Evolutionary conservation across 768 basidiomycete genomes (phyloP), one percentile per base, ranked within the genome.

Genomic region (Boletus subparvulus): DNA sequence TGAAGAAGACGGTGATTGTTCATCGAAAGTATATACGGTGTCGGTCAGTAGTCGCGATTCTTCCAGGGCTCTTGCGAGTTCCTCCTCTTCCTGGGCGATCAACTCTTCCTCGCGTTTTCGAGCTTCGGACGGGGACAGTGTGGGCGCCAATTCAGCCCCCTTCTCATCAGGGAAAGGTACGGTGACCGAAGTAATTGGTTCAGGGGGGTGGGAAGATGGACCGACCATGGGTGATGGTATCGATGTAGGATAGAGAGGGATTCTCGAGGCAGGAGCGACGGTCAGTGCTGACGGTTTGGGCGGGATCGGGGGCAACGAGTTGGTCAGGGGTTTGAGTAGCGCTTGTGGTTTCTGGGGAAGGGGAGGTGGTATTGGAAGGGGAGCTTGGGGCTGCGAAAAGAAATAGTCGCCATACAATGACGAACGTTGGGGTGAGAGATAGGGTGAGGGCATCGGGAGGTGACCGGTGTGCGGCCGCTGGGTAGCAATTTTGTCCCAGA

Each of bases 31-130:
- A 40, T 64, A 67, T 17, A 49, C 21, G 46, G 7, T 47, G 35
- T 12, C 41, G 24, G 67, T 54, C 47, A 59, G 43, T 17, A 72
- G 41, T n/a, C 72, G 71, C 2, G 86, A 87, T 56, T 79, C 79
- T 60, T 82, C 78, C 55, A 92, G 61, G 0, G 88, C 90, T 58
- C 77, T 77, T 21, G 81, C 82, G 14, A 91, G 73, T 42, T 90
- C 85, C 32, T 84, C 83, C 55, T 89, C 86, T 65, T 91, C 88
- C 55, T 67, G 67, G 21, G 61, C 61, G 33, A 64, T 56, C 44
- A 73, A 24, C 8, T 55, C 63, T 43, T 64, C 56, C 43, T 72
- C 69, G 19, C 47, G 69, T n/a, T 49, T 61, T 36, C 50, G 63
- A 9, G 76, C 73, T 46, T 82, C 81, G 17, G 80, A 61, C 1